Base-by-base conservation (phyloP, 345 rosid genomes). In the Viola odorata region DNA sequence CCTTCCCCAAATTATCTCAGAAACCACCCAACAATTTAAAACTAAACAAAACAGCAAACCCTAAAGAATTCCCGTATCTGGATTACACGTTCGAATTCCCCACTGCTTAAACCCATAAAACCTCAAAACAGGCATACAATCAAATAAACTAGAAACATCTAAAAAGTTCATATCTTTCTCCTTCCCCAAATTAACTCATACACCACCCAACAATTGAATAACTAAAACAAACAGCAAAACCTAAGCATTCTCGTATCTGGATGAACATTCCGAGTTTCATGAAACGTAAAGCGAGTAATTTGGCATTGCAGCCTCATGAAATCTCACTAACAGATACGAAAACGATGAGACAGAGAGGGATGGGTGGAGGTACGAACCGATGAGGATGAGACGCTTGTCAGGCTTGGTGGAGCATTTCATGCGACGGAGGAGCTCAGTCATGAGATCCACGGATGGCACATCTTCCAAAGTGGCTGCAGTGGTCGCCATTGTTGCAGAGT, bases 391-490 rank as follows among this genome's bases (percentile, higher is more conserved):
- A 67, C 96, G 97, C 71, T 87, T 89, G 68, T 92, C 96, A 42
- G 98, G 94, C 50, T 85, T 87, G 68, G 94, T 15, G 58, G 96
- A 75, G 73, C 98, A 92, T 64, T 79, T 85, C 91, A 92, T 74
- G 60, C 98, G 97, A 60, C 94, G 98, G 67, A 92, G 96, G 64
- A 92, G 91, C 82, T 92, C 97, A 32, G 77, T 74, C 94, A 84
- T 87, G 73, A 92, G 94, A 79, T 86, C 77, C 41, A 81, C 77
- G 2, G 96, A 82, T 11, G 85, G 86, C 44, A 89, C 82, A 68
- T 92, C 96, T 76, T 92, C 98, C 78, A 92, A 66, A 74, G 77
- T 85, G 10, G 65, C 66, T 6, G 81, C 60, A 6, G 58, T 64
- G 50, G 58, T 73, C 63, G 87, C 94, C 89, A 83, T 82, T 72